These are phyloP conservation scores for Oryza glaberrima DNA, from an alignment of 176 grass and related monocot species.

Conservation along the genomic window DNA sequence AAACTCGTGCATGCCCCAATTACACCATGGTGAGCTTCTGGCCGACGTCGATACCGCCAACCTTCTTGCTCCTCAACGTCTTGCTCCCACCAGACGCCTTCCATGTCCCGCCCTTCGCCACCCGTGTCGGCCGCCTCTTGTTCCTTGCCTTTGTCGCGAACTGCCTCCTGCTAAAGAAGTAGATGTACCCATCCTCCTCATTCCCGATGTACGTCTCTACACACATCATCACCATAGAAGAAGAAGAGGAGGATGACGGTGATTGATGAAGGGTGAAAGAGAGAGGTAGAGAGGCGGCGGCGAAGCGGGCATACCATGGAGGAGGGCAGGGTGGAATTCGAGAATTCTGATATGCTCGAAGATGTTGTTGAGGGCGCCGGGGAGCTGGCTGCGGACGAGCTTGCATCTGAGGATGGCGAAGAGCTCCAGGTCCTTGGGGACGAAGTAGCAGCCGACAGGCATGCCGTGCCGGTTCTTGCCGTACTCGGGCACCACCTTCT, in stretches of 20 bases:
- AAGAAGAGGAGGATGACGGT: too few species aligned
- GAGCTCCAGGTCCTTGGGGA: background rate
- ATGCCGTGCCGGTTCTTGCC: constrained; percentile 28
- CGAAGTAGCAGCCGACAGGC: constrained; percentile 33
- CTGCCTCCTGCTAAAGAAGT: constrained; percentile 30
- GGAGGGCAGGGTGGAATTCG: constrained; percentile 22
- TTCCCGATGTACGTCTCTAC: background rate
- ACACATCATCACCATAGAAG: background rate
- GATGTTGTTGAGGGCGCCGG: background rate
- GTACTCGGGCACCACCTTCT: background rate
- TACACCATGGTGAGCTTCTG: constrained; percentile 33
- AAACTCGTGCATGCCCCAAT: constrained; percentile 42
- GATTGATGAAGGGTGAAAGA: too few species aligned
- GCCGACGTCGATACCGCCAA: background rate
- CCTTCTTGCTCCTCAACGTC: background rate
- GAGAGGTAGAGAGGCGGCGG: background rate
- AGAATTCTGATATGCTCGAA: constrained; percentile 2
- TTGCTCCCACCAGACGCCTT: constrained; percentile 23
- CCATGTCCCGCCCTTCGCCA: constrained; percentile 23
- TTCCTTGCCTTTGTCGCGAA: background rate
- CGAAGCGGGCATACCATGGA: constrained; percentile 11
- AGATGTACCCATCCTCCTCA: constrained; percentile 34
- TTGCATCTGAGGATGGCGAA: background rate
- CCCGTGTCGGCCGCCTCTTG: background rate
- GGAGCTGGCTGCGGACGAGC: background rate